Evolutionary conservation across 305 asterid genomes (phyloP).

Genomic region (Petunia hybrid): DNA sequence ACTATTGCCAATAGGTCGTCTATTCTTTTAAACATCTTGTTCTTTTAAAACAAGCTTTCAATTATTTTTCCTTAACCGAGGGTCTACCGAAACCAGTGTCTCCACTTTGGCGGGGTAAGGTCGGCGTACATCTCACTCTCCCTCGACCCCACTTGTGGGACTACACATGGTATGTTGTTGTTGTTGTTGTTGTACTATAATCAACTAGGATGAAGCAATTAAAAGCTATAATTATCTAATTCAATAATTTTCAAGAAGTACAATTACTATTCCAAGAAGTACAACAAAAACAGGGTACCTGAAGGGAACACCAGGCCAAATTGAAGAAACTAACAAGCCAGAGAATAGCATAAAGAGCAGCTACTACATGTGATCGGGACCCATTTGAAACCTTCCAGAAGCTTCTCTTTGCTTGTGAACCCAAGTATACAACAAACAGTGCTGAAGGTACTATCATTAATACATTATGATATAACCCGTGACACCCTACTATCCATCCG

Average conservation of each 20-base stretch:
- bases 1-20: no score
- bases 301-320: slow-evolving; percentile 53
- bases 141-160: no score
- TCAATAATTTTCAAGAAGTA: background rate
- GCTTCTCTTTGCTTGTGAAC: slow-evolving; percentile 49
- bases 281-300: slow-evolving; percentile 34
- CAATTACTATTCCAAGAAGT: background rate
- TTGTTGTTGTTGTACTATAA: background rate
- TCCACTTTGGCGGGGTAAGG: no score
- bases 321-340: slow-evolving; percentile 52
- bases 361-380: slow-evolving; percentile 45
- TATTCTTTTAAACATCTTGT: no score
- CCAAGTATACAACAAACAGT: slow-evolving; percentile 45
- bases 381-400: slow-evolving; percentile 45
- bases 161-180: no score
- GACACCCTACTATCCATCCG: slow-evolving; percentile 46
- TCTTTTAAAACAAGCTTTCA: no score
- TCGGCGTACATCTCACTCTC: no score
- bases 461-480: slow-evolving; percentile 46
- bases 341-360: slow-evolving; percentile 46
- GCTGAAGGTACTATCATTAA: slow-evolving; percentile 42
- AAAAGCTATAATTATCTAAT: background rate
- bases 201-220: background rate
- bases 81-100: no score
- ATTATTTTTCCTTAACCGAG: no score